Conservation (phyloP, 176 grass and related monocot species). For the Triticum monococcum region DNA sequence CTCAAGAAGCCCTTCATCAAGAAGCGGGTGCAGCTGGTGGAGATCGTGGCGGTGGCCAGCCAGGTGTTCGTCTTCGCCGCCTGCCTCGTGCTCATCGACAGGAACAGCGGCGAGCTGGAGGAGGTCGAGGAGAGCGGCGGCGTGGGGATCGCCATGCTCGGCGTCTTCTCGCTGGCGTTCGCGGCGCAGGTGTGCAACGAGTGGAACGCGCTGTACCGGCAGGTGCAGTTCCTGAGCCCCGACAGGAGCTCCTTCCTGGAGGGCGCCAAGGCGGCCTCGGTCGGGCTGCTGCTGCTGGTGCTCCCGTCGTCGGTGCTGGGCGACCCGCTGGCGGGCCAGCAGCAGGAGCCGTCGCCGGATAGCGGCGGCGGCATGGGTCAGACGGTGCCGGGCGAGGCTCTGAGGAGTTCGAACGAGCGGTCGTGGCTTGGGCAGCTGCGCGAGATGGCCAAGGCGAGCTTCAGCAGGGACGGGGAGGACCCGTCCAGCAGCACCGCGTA, state of each 20-base stretch:
- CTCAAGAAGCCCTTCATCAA: conserved; percentile 82
- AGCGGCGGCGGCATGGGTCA: conserved; percentile 11
- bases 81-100: conserved; percentile 51
- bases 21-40: conserved; percentile 89
- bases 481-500: conserved; percentile 57
- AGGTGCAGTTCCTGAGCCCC: conserved; percentile 50
- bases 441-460: conserved; percentile 89
- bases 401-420: conserved; percentile 46
- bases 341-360: conserved; percentile 17
- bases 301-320: conserved; percentile 46
- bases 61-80: conserved; percentile 72
- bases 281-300: conserved; percentile 55
- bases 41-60: conserved; percentile 63
- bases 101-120: conserved; percentile 14
- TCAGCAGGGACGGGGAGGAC: conserved; percentile 55
- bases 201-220: conserved; percentile 74
- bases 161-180: conserved; percentile 48
- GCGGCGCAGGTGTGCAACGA: conserved; percentile 68
- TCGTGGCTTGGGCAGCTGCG: conserved; percentile 83
- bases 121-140: conserved; percentile 19
- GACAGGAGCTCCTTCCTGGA: conserved; percentile 49
- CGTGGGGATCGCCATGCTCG: conserved; percentile 68
- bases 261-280: conserved; percentile 54
- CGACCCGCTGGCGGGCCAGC: conserved; percentile 18
- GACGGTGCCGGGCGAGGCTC: not conserved